Percentiles rank a stretch among this genome's conserved stretches.
Evolutionary conservation across 164 flowering plant genomes (phyloP).

Genomic region (Annona cherimola): DNA sequence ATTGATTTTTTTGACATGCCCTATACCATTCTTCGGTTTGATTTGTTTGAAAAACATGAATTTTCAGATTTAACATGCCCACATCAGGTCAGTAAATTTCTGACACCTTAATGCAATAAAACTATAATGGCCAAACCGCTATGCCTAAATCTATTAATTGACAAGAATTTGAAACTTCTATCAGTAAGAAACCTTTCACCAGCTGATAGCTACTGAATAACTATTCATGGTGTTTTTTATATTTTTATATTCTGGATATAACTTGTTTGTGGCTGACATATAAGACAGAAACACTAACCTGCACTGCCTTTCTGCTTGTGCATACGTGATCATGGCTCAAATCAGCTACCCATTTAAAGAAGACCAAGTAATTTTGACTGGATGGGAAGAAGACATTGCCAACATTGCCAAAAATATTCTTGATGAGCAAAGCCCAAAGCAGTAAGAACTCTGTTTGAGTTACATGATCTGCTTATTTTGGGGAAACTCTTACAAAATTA

Average conservation of each 20-base stretch:
- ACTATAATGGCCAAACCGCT: neutral
- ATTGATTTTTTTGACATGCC: no score
- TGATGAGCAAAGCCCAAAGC: constrained; percentile 65
- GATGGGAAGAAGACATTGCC: constrained; percentile 68
- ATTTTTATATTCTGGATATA: neutral
- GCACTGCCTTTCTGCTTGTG: neutral
- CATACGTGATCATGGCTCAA: neutral
- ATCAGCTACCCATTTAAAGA: constrained; percentile 37
- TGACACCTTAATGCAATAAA: neutral
- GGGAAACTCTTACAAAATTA: neutral
- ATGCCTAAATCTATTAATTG: neutral
- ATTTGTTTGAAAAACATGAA: neutral
- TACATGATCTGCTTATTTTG: neutral
- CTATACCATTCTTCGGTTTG: neutral
- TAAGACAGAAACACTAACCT: constrained; percentile 1
- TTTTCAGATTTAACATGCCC: neutral
- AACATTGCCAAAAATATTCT: constrained; percentile 51
- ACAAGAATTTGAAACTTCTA: neutral
- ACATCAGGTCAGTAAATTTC: neutral
- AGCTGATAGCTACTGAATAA: neutral
- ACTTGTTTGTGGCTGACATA: neutral
- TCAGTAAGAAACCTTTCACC: neutral
- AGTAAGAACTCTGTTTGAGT: constrained; percentile 30
- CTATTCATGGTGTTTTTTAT: neutral
- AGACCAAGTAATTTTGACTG: constrained; percentile 44